Conservation (phyloP, 257 asterid genomes). For the Eustoma russellianum region DNA sequence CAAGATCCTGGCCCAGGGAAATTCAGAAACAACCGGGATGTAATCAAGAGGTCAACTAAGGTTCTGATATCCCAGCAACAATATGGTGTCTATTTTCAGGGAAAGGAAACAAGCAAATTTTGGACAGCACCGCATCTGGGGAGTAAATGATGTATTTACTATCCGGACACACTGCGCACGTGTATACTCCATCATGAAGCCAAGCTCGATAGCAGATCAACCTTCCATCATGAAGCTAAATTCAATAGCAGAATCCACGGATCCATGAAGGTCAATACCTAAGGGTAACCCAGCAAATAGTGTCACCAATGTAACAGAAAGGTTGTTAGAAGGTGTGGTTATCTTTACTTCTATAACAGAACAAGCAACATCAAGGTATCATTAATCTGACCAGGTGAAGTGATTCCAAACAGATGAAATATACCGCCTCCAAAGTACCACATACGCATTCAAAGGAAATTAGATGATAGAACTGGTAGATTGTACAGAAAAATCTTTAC, state of each 20-base stretch:
- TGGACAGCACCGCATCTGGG: background rate
- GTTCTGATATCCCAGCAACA: background rate
- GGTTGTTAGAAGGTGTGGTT: background rate
- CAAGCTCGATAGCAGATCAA: background rate
- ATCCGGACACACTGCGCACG: slow-evolving; percentile 1
- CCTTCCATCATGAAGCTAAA: slow-evolving; percentile 2
- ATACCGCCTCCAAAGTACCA: too few relatives aligned
- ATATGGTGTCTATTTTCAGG: background rate
- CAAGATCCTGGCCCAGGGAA: background rate
- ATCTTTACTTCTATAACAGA: background rate
- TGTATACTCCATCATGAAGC: too few relatives aligned
- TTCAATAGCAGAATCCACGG: slow-evolving; percentile 3
- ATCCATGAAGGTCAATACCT: background rate
- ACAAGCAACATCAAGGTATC: background rate
- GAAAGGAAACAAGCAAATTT: slow-evolving; percentile 1
- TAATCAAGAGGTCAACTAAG: background rate
- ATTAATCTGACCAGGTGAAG: too few relatives aligned
- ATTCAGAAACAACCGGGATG: background rate
- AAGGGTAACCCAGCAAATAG: background rate
- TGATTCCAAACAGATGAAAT: too few relatives aligned
- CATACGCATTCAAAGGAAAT: background rate
- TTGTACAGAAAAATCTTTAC: background rate
- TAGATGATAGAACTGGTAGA: background rate
- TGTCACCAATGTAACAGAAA: background rate
- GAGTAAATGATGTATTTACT: background rate